These are phyloP conservation scores for Strigomonas culicis DNA, from an alignment of 208 protist species.

Conservation along the genomic window DNA sequence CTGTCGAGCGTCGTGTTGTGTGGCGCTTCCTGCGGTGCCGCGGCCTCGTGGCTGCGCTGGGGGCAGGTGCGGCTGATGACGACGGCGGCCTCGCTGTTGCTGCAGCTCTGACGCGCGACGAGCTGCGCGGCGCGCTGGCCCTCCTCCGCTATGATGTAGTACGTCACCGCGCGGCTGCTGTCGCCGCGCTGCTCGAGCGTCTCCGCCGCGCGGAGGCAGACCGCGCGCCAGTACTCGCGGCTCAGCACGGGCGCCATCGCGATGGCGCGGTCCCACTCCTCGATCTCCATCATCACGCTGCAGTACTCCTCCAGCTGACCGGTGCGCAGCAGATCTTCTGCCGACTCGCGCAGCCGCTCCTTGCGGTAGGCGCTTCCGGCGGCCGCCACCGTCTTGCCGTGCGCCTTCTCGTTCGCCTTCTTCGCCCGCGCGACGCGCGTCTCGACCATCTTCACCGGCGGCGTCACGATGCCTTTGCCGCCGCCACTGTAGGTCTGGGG, in stretches of 20 bases:
- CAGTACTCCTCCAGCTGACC: slow-evolving; percentile 84
- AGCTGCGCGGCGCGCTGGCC: slow-evolving; percentile 55
- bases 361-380: slow-evolving; percentile 55
- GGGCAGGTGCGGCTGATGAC: slow-evolving; percentile 67
- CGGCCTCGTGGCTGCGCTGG: slow-evolving; percentile 30
- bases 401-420: slow-evolving; percentile 58
- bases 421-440: slow-evolving; percentile 35
- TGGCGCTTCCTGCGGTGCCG: slow-evolving; percentile 37
- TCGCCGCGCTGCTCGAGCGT: slow-evolving; percentile 69
- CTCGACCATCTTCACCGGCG: slow-evolving; percentile 42
- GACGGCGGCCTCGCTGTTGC: slow-evolving; percentile 45
- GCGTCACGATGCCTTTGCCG: slow-evolving; percentile 42
- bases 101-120: slow-evolving; percentile 33
- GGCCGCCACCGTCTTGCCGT: slow-evolving; percentile 52
- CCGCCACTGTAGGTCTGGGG: slow-evolving; percentile 27
- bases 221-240: slow-evolving; percentile 79
- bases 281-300: slow-evolving; percentile 74
- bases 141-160: slow-evolving; percentile 82
- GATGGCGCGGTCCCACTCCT: slow-evolving; percentile 89
- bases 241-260: slow-evolving; percentile 82
- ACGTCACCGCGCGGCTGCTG: slow-evolving; percentile 44
- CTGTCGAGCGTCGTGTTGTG: slow-evolving; percentile 58
- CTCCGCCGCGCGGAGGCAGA: slow-evolving; percentile 61
- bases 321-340: slow-evolving; percentile 57
- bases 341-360: slow-evolving; percentile 63